A percentile compares a stretch with the other conserved stretches of the same genome.
phyloP scores from a whole-genome alignment of 495 filamentous ascomycete genomes.

The Entonaema liquescens region DNA sequence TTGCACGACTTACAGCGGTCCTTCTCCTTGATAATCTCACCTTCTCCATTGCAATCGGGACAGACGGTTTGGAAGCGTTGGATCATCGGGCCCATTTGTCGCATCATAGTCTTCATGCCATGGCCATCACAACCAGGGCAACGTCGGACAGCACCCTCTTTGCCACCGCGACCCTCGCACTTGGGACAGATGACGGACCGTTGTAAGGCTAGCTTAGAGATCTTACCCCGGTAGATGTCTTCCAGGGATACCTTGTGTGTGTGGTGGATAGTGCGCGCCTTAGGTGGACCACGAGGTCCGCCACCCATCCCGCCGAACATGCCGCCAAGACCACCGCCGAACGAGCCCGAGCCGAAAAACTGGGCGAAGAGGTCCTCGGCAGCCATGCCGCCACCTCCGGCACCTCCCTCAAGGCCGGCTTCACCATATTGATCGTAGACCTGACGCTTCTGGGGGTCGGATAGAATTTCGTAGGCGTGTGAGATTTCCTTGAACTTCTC shows the following conservation, averaged over 20 bases:
- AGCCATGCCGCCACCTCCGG: constrained; percentile 85
- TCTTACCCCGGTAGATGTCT: constrained; percentile 97
- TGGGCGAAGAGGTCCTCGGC: constrained; percentile 97
- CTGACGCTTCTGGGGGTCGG: constrained; percentile 87
- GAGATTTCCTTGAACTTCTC: constrained; percentile 99
- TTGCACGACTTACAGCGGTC: constrained; percentile 93
- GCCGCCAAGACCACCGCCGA: constrained; percentile 79
- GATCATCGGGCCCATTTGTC: constrained; percentile 99
- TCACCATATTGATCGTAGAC: constrained; percentile 98
- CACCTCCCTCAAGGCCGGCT: constrained; percentile 90
- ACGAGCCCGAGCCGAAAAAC: constrained; percentile 87
- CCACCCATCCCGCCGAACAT: constrained; percentile 87
- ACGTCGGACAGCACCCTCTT: constrained; percentile 93
- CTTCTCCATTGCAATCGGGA: constrained; percentile 96
- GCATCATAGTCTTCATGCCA: constrained; percentile 99
- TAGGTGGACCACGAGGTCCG: constrained; percentile 86
- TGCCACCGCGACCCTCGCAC: constrained; percentile 95
- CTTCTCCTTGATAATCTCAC: constrained; percentile 94
- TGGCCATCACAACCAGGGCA: constrained; percentile 90
- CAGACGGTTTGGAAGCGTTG: constrained; percentile 99
- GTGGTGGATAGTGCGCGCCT: constrained; percentile 95
- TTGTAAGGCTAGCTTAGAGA: constrained; percentile 96
- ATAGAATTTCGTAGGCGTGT: constrained; percentile 92
- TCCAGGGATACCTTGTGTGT: constrained; percentile 97
- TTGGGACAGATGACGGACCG: constrained; percentile 96